Evolutionary conservation across 176 grass and related monocot genomes (phyloP).

Genomic region (Calamus simplicifolius): DNA sequence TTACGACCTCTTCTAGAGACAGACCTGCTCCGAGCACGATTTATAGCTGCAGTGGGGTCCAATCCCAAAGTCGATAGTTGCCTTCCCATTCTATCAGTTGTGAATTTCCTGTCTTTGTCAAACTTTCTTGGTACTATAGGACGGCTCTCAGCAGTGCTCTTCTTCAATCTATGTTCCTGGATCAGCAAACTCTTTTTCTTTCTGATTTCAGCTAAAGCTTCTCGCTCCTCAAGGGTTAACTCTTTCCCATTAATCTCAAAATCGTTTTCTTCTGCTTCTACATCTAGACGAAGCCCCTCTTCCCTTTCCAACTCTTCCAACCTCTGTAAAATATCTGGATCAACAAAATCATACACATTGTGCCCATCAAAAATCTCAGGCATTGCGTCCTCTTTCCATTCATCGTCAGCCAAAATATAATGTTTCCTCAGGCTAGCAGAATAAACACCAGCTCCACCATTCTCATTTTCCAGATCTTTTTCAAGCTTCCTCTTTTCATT

Average conservation of each 20-base stretch:
- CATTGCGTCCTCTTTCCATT: conserved; percentile 67
- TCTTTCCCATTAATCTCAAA: conserved; percentile 63
- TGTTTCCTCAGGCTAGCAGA: conserved; percentile 67
- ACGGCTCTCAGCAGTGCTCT: conserved; percentile 77
- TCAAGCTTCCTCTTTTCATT: conserved; percentile 66
- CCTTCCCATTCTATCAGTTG: conserved; percentile 40
- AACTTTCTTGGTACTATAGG: conserved; percentile 66
- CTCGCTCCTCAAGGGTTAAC: conserved; percentile 35
- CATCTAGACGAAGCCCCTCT: conserved; percentile 61
- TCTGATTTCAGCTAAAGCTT: conserved; percentile 50
- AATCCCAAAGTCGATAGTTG: conserved; percentile 47
- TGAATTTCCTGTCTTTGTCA: conserved; percentile 42
- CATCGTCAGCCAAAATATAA: conserved; percentile 56
- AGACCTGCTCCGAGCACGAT: conserved; percentile 27
- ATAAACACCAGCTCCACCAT: conserved; percentile 86
- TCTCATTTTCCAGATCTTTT: conserved; percentile 55
- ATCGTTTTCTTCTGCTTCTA: conserved; percentile 33
- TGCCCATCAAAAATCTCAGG: conserved; percentile 70
- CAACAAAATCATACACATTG: conserved; percentile 67
- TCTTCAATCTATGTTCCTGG: conserved; percentile 77
- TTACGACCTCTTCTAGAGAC: conserved; percentile 39
- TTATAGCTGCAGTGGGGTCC: conserved; percentile 38
- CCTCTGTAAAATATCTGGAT: conserved; percentile 64
- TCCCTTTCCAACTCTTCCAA: conserved; percentile 66
- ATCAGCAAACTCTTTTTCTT: conserved; percentile 58